Evolutionary conservation across 2,329 filamentous ascomycete genomes (phyloP).

Genomic region (Onygenales sp.): DNA sequence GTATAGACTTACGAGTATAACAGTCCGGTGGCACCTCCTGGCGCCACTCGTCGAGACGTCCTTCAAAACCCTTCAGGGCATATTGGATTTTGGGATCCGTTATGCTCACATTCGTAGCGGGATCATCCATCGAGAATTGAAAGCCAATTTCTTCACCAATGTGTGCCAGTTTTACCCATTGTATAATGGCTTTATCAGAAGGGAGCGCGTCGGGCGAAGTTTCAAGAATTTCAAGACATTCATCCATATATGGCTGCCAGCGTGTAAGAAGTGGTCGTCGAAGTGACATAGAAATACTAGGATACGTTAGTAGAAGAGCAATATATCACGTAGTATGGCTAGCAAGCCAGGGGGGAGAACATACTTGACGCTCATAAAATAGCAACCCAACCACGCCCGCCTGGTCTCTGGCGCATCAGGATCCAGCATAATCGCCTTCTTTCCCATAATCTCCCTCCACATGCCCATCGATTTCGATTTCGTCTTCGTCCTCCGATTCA

Average conservation of each 20-base stretch:
- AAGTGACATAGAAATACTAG: conserved; percentile 49
- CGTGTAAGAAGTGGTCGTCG: conserved; percentile 49
- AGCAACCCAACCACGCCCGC: conserved; percentile 52
- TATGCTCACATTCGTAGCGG: conserved; percentile 43
- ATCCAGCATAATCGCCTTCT: conserved; percentile 29
- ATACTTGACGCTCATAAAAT: conserved; percentile 50
- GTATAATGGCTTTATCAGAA: conserved; percentile 46
- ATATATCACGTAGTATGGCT: not conserved
- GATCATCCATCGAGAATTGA: conserved; percentile 60
- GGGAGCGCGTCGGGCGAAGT: conserved; percentile 47
- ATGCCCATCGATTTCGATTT: conserved; percentile 23
- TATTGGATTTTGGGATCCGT: conserved; percentile 56
- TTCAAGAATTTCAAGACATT: conserved; percentile 49
- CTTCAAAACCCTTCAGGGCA: conserved; percentile 55
- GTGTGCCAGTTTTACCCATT: conserved; percentile 49
- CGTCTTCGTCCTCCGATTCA: conserved; percentile 48
- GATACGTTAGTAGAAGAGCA: conserved; percentile 1
- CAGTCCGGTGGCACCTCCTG: conserved; percentile 44
- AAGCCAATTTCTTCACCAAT: conserved; percentile 60
- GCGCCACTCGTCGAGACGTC: conserved; percentile 52
- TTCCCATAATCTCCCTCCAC: conserved; percentile 30
- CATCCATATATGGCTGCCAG: conserved; percentile 55
- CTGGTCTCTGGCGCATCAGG: conserved; percentile 48
- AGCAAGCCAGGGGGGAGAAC: conserved; percentile 9
- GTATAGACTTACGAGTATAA: conserved; percentile 46